These are phyloP conservation scores for Paramecium sonneborni DNA, from an alignment of 73 alveolate species.

Conservation along the genomic window DNA sequence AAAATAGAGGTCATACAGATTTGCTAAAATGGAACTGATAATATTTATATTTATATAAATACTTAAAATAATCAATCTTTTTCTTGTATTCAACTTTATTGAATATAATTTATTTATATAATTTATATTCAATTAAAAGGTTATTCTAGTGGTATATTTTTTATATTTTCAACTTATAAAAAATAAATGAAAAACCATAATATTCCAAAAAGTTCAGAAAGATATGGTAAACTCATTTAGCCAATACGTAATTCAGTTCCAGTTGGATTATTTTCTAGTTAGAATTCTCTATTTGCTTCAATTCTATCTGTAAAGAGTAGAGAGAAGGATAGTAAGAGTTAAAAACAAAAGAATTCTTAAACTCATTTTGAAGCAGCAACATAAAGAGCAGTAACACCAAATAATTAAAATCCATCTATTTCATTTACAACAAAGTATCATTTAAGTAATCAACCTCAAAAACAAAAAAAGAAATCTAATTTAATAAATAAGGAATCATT, in stretches of 20 bases:
- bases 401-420: not conserved
- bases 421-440: not conserved
- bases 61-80: not conserved
- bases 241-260: not conserved
- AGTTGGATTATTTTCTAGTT: not conserved
- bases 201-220: conserved; percentile 10
- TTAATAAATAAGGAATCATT: not conserved
- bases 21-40: not conserved
- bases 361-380: not conserved
- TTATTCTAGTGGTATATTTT: not conserved
- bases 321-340: not conserved
- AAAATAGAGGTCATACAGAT: not conserved
- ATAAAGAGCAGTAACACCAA: not conserved
- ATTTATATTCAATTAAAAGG: no score
- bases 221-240: not conserved
- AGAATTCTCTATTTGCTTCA: not conserved
- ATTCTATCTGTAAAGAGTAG: not conserved
- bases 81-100: no score
- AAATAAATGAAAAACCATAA: not conserved
- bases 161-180: not conserved
- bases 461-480: not conserved
- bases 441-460: not conserved
- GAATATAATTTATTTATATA: no score
- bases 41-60: not conserved
- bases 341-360: not conserved